Evolutionary conservation across 495 filamentous ascomycete genomes (phyloP), one percentile per base, ranked within the genome.

Genomic region (Penicillium goetzii): DNA sequence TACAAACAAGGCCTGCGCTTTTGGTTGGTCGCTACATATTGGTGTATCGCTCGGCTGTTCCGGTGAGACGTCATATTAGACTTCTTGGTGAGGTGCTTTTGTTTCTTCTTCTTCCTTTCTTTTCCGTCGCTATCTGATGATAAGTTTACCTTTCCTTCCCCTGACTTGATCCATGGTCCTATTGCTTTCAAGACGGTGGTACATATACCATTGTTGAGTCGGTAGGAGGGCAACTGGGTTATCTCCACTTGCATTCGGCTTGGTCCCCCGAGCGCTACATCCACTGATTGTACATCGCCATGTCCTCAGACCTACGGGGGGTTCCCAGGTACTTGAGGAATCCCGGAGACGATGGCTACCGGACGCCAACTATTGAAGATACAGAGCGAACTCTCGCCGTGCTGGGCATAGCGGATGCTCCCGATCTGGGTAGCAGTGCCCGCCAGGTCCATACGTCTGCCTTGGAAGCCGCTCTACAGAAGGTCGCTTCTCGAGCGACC

Each of bases 321-420:
- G 34, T 72, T 14, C 77, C 79, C 26, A 63, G 73, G 28, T 77
- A 83, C 59, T 65, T 80, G 75, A 68, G 74, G 49, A 74, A 58
- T 40, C 79, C 76, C 1, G 80, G 80, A 12, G 76, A 80, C 15
- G 81, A 84, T 45, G 81, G 81, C 0, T 83, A 80, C 66, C 76
- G 79, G 23, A 83, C 81, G 0, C 81, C 81, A 10, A 80, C 78
- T n/a, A 78, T 82, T 32, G 81, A 83, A 62, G 81, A 83, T 65
- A 72, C 79, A 14, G 68, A 79, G 56, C 67, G 68, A 10, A 67
- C 64, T 6, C 66, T 79, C 23, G 68, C 70, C 2, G 60, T 60
- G 4, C 43, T 62, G 10, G 61, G 59, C 23, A 52, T 54, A 1
- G 36, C 23, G 21, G 66, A 68, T 10, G 61, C 45, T n/a, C 54